Conservation (phyloP, 805 yeast genomes). For the Metschnikowia drakensbergensis region DNA sequence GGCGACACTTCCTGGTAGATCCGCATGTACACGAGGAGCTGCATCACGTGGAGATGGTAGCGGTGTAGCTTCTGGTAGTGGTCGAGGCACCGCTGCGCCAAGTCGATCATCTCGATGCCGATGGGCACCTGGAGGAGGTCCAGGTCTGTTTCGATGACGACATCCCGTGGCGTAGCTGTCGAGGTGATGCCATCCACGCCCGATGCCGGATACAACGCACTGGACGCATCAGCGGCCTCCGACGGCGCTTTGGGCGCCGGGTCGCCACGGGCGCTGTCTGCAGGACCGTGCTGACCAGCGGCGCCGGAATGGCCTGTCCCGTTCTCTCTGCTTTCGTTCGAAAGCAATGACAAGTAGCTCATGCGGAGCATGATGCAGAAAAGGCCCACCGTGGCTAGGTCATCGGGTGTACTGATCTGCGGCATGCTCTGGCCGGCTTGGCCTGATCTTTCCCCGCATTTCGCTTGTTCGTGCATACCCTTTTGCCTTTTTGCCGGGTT, state of each 20-base stretch:
- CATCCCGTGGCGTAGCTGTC: neutral
- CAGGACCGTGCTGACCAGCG: too few species aligned
- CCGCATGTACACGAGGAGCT: constrained; percentile 12
- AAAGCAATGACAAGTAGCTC: constrained; percentile 16
- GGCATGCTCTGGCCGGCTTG: neutral
- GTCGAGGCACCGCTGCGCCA: constrained; percentile 16
- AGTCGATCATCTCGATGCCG: constrained; percentile 18
- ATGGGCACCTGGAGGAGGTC: constrained; percentile 12
- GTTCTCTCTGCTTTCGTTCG: constrained; percentile 5
- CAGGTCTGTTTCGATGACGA: neutral
- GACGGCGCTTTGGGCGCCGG: too few species aligned
- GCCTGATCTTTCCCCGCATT: too few species aligned
- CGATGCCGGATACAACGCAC: neutral
- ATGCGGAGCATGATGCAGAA: constrained; percentile 16
- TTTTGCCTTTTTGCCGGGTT: neutral
- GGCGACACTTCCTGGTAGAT: constrained; percentile 17
- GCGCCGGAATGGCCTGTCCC: neutral
- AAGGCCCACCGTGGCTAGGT: constrained; percentile 14
- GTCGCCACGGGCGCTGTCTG: too few species aligned
- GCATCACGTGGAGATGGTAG: constrained; percentile 11
- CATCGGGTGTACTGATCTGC: constrained; percentile 3
- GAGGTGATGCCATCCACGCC: neutral
- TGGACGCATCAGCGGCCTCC: neutral
- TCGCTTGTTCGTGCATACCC: neutral
- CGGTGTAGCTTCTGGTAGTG: constrained; percentile 12